Base-by-base conservation (phyloP, 257 asterid species). In the Plantago ovata region DNA sequence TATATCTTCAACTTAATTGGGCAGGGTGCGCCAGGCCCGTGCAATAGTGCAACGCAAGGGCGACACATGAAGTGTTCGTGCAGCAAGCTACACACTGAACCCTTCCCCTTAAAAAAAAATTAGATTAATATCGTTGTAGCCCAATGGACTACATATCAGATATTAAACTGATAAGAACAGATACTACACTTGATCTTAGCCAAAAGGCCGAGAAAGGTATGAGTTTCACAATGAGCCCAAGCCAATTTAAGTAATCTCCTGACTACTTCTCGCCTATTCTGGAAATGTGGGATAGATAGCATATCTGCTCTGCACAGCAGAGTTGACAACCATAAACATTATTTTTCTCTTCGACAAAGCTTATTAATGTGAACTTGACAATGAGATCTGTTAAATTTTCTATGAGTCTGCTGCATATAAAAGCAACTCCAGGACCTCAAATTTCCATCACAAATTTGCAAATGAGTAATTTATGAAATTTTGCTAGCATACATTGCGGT, bases 151-250 rank as follows among this genome's bases (percentile, higher is more conserved):
- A 70, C 79, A 33, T 75, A 77, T 83, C 80, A 77, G 67, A 78
- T 78, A 76, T 78, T 83, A 78, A 83, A 81, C 77, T 73, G 78
- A 83, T 80, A 83, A 80, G 83, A 80, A 80, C 85, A 78, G 68
- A 84, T 84, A 76, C 81, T 76, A 78, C 88, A 79, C 80, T 79
- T 71, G 82, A 84, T 72, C 83, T 77, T 74, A 75, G 77, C 82
- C 94, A 84, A 86, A 81, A 75, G 89, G 87, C 87, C 83, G 86
- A 79, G 82, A 78, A 79, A 80, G 81, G 82, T 78, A 81, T 78
- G 82, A 56, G 38, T 19, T 56, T 20, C 10, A 9, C 9, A 1
- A 1, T 0, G 32, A 1, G 50, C 21, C 7, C 21, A n/a, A 44
- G 21, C 18, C 50, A 13, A 7, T 14, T 14, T 44, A 44, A 13